phyloP scores from a whole-genome alignment of 805 yeast genomes.

The Candida maltosa region DNA sequence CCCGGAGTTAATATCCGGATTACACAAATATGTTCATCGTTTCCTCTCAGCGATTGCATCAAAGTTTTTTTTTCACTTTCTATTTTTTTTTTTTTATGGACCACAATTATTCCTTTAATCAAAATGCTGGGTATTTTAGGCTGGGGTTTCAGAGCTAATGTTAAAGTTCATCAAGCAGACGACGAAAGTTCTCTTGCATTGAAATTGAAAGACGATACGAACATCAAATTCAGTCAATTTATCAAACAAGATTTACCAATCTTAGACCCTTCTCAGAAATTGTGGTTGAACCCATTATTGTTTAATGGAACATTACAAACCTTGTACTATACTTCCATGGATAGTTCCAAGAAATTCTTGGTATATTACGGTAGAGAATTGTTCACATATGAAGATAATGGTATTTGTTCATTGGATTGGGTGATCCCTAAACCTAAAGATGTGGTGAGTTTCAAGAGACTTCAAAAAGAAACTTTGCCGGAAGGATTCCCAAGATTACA shows the following conservation, averaged over 20 bases:
- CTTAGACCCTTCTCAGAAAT: conserved; percentile 27
- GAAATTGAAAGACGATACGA: conserved; percentile 6
- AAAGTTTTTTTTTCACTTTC: no score
- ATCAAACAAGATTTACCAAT: conserved; percentile 15
- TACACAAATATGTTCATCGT: no score
- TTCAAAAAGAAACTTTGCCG: conserved; percentile 29
- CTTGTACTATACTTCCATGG: conserved; percentile 56
- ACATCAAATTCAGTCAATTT: conserved; percentile 13
- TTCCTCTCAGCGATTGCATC: no score
- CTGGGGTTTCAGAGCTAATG: conserved; percentile 39
- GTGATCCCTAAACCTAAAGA: conserved; percentile 41
- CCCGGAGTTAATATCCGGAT: no score
- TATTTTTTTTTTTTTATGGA: conserved; percentile 2
- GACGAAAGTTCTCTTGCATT: conserved; percentile 16
- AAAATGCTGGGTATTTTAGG: conserved; percentile 12
- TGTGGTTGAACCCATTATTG: conserved; percentile 59
- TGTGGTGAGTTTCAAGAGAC: conserved; percentile 19
- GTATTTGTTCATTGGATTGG: conserved; percentile 73
- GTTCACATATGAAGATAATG: conserved; percentile 59
- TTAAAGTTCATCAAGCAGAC: conserved; percentile 21
- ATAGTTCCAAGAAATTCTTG: conserved; percentile 46
- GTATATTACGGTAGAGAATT: conserved; percentile 76
- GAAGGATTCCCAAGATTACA: conserved; percentile 40
- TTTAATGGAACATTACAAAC: conserved; percentile 81
- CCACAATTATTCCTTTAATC: neutral